Conservation (phyloP, 176 grass and related monocot genomes). For the Miscanthus lutarioriparius region DNA sequence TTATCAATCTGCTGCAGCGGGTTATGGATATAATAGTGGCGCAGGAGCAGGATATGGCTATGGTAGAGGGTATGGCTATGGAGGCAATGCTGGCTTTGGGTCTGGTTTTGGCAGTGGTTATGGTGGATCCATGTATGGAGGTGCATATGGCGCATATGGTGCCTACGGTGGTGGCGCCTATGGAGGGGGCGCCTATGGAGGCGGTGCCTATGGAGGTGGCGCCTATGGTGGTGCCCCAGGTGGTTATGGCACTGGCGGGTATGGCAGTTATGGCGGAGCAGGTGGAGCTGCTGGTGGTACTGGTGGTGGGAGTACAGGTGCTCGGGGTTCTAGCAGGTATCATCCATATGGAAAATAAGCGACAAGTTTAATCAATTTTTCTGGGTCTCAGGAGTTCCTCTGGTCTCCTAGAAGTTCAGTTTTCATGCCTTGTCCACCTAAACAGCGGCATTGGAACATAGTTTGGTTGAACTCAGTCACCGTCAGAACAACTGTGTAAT, state of each 20-base stretch:
- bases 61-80: constrained; percentile 69
- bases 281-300: constrained; percentile 33
- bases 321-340: constrained; percentile 70
- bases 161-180: constrained; percentile 48
- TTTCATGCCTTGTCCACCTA: constrained; percentile 27
- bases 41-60: constrained; percentile 60
- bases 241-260: constrained; percentile 41
- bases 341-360: constrained; percentile 78
- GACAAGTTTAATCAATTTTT: not conserved
- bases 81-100: constrained; percentile 53
- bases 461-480: constrained; percentile 8
- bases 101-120: constrained; percentile 64
- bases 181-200: constrained; percentile 45
- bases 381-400: constrained; percentile 24
- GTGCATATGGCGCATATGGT: constrained; percentile 55
- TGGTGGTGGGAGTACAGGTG: constrained; percentile 48
- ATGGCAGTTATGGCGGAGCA: constrained; percentile 54
- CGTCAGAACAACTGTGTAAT: constrained; percentile 33
- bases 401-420: constrained; percentile 21
- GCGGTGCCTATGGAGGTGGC: constrained; percentile 44
- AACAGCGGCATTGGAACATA: constrained; percentile 33
- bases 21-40: constrained; percentile 47
- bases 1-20: constrained; percentile 48
- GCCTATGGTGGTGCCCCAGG: constrained; percentile 49
- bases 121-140: constrained; percentile 74